Percentiles rank a stretch among this genome's conserved stretches.
Evolutionary conservation across 192 early-diverging fungal genomes (phyloP).

Genomic region (Entomortierella lignicola): DNA sequence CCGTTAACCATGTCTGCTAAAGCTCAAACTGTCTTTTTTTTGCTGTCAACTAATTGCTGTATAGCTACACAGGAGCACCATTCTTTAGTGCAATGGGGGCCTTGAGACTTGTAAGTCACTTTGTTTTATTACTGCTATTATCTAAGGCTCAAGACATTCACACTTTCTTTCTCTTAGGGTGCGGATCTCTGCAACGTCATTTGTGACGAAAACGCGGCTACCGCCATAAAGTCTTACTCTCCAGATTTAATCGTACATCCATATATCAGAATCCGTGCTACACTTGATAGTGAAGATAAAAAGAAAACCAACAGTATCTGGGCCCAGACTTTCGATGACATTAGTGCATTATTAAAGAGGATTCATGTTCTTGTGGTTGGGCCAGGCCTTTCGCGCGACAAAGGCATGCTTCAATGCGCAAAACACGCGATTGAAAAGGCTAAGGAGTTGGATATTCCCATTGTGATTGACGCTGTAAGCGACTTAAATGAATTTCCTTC

Average conservation of each 20-base stretch:
- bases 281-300: conserved; percentile 14
- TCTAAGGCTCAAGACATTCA: too few relatives aligned
- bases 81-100: conserved; percentile 85
- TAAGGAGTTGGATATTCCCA: conserved; percentile 65
- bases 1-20: too few relatives aligned
- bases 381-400: conserved; percentile 89
- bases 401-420: conserved; percentile 72
- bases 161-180: conserved; percentile 61
- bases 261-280: conserved; percentile 62
- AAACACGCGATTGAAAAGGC: conserved; percentile 76
- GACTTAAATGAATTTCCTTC: too few relatives aligned
- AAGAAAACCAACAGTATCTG: conserved; percentile 3
- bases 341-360: conserved; percentile 66
- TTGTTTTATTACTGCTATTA: neutral
- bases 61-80: conserved; percentile 91
- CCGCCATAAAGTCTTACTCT: conserved; percentile 74
- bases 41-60: neutral
- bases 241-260: conserved; percentile 94
- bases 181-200: conserved; percentile 88
- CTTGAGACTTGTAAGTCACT: conserved; percentile 70
- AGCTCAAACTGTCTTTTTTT: too few relatives aligned
- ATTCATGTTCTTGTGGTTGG: conserved; percentile 91
- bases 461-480: conserved; percentile 93
- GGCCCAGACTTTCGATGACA: conserved; percentile 28
- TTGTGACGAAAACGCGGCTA: conserved; percentile 83